Evolutionary conservation across 2,329 filamentous ascomycete species (phyloP), one percentile per base, ranked within the genome.

Genomic region (Trichoderma brevicompactum): DNA sequence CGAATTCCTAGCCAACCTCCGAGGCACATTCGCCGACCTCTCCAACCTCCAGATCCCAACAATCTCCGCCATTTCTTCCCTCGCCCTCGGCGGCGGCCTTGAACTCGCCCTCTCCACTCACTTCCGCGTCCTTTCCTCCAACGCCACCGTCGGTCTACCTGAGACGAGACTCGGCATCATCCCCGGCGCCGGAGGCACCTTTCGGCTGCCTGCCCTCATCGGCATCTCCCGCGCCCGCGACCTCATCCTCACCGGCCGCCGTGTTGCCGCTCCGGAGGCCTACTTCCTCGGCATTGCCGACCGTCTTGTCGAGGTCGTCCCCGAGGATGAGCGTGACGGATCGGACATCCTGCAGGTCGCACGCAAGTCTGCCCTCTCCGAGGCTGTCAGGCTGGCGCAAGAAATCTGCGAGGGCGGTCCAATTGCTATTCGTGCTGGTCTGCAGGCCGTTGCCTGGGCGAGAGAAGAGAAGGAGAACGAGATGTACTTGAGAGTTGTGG

Each of bases 131-230:
- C 89, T 98, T 70, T 86, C 89, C 38, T 92, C 91, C 44, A 91
- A 89, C 40, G 91, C 92, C 15, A 81, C 83, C 28, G 87, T 99
- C 63, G 94, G 88, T 0, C 86, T 98, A 5, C 95, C 95, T 1
- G 95, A 99, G 77, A 98, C 95, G 1, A 85, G 94, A 2, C 85
- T 99, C 2, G 95, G 91, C 64, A 99, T 99, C 75, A 91, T 99
- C 69, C 95, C 95, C 3, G 95, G 95, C 66, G 95, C 94, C 2
- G 95, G 95, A 49, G 95, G 94, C 67, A 98, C 94, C 1, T 92
- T 92, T 77, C 89, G 95, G 9, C 87, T 99, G 0, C 92, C 93
- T 1, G 85, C 84, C 8, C 79, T 99, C 19, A 89, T 99, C 69
- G 95, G 95, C 5, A 80, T 90, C 28, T 82, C 85, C 32, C 88